A percentile compares a stretch with the other conserved stretches of the same genome.
These are phyloP conservation scores for Backusella sp. DNA, from an alignment of 192 early-diverging fungal genomes.

Conservation along the genomic window DNA sequence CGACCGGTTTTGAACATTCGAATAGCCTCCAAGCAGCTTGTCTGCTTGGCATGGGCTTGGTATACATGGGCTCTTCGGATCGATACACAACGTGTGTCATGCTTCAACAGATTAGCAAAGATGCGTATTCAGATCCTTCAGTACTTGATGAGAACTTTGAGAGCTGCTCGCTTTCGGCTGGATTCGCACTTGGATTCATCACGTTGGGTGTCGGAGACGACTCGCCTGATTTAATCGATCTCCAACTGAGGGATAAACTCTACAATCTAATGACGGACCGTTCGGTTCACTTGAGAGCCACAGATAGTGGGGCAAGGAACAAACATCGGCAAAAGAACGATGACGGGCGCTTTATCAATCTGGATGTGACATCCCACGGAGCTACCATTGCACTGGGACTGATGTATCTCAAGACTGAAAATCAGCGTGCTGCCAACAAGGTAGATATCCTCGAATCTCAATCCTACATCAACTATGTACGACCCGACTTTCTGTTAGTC, in stretches of 20 bases:
- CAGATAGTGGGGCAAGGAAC: not conserved
- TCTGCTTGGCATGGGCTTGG: slow-evolving; percentile 75
- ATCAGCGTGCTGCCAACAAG: slow-evolving; percentile 59
- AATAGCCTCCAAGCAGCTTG: slow-evolving; percentile 64
- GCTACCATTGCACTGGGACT: slow-evolving; percentile 82
- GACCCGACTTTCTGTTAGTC: slow-evolving; percentile 72
- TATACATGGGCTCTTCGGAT: slow-evolving; percentile 67
- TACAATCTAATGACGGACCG: slow-evolving; percentile 41
- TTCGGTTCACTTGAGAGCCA: not conserved
- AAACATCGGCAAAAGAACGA: not conserved
- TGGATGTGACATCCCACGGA: slow-evolving; percentile 57
- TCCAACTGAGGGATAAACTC: slow-evolving; percentile 57
- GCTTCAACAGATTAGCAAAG: slow-evolving; percentile 61
- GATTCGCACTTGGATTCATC: slow-evolving; percentile 85
- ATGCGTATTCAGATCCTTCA: slow-evolving; percentile 22
- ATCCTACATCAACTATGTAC: slow-evolving; percentile 62
- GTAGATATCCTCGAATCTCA: slow-evolving; percentile 59
- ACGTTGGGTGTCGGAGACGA: slow-evolving; percentile 63
- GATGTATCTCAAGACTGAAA: slow-evolving; percentile 81
- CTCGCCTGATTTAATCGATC: slow-evolving; percentile 49
- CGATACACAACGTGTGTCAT: slow-evolving; percentile 73
- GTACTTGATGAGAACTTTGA: slow-evolving; percentile 43
- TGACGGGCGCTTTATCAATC: slow-evolving; percentile 29
- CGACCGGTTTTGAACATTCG: slow-evolving; percentile 62
- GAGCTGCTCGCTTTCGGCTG: slow-evolving; percentile 73